Evolutionary conservation across 768 basidiomycete species (phyloP).

Genomic region (Trichaptum fuscoviolaceum): DNA sequence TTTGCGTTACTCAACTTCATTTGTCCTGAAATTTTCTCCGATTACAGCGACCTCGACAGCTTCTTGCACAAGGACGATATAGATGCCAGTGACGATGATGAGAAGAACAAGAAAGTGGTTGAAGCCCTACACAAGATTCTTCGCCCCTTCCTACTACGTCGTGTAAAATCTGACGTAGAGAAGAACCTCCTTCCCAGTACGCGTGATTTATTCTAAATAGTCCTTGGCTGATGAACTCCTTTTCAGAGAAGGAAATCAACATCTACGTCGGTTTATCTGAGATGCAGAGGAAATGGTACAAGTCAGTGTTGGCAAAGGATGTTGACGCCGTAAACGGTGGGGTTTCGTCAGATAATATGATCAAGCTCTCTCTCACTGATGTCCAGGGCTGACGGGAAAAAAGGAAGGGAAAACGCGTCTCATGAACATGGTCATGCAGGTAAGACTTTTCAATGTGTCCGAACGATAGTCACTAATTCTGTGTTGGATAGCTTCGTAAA

Average conservation of each 20-base stretch:
- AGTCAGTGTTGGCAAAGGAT: constrained; percentile 92
- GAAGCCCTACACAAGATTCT: constrained; percentile 97
- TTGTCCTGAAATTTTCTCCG: constrained; percentile 92
- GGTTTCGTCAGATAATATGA: constrained; percentile 15
- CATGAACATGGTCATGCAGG: constrained; percentile 99
- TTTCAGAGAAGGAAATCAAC: constrained; percentile 92
- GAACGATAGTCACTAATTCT: not conserved
- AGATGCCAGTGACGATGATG: constrained; percentile 63
- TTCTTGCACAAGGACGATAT: constrained; percentile 89
- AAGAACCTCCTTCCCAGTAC: constrained; percentile 89
- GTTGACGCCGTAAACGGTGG: constrained; percentile 96
- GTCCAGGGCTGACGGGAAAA: constrained; percentile 80
- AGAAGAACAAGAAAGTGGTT: constrained; percentile 88
- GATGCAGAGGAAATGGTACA: constrained; percentile 99
- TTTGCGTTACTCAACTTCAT: constrained; percentile 93
- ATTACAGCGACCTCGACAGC: constrained; percentile 85
- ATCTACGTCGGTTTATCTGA: constrained; percentile 96
- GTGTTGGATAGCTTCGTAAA: constrained; percentile 17
- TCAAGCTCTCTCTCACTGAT: not conserved
- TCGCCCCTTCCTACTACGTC: constrained; percentile 86
- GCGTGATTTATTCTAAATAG: constrained; percentile 16
- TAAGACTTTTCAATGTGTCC: constrained; percentile 24
- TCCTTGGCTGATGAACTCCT: constrained; percentile 9
- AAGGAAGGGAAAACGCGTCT: constrained; percentile 97
- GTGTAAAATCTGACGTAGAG: constrained; percentile 96